Base-by-base conservation (phyloP, 805 yeast species). In the Myxozyma sirexii region DNA sequence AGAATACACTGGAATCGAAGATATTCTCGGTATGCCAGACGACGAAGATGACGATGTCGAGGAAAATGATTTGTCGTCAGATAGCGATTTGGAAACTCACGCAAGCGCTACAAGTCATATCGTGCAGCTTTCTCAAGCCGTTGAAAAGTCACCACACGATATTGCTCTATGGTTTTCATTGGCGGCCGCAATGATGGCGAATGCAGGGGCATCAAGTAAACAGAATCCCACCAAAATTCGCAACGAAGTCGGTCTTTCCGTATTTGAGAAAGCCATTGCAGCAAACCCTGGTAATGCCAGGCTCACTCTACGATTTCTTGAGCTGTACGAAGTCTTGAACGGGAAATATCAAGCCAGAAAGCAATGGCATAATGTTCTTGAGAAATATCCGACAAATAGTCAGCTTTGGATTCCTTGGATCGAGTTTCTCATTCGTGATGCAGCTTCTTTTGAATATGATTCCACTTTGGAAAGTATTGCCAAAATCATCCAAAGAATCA, bases 321-420 rank as follows among this genome's bases (percentile, higher is more conserved):
- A 19, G 3, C 6, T 56, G 24, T 60, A 47, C 38, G 64, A 62
- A 23, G 35, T 17, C 6, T 24, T 59, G 12, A 17, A 56, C 24
- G 65, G 65, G 3, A 50, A 55, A n/a, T 60, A 60, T 54, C 57
- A 53, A 23, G 56, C 61, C 4, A 38, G 52, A 21, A 57, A 62
- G 35, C 31, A 46, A 39, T 56, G 63, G 63, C 24, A 19, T 3
- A 27, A 31, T 2, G 6, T 54, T 3, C 21, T 60, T 6, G 31
- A 31, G 12, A 26, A 13, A 17, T 38, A 55, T 56, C 65, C 64
- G 7, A 29, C 49, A 3, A 55, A 26, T 13, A n/a, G n/a, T 21
- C 41, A 56, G 26, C 29, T 62, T 15, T 59, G 50, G 60, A 49
- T 50, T 12, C 42, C 54, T 3, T 60, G 59, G 58, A 31, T 55